These are phyloP conservation scores for Pythium brassicae DNA, from an alignment of 352 stramenopile genomes.

Conservation along the genomic window DNA sequence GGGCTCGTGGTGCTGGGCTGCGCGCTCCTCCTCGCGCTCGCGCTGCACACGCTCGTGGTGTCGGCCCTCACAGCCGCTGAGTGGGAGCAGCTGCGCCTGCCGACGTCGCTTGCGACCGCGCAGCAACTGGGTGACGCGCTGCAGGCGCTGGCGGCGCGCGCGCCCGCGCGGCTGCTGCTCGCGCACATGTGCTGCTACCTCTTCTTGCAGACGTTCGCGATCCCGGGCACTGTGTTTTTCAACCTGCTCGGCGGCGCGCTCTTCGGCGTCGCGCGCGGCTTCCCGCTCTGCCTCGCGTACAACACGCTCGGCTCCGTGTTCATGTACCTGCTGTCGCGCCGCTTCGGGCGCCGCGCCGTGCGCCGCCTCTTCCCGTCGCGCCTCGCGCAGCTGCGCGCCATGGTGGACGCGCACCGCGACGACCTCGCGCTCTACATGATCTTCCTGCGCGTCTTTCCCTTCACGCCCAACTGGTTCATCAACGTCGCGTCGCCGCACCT, in stretches of 20 bases:
- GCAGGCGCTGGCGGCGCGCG: conserved; percentile 42
- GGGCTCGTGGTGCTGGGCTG: conserved; percentile 34
- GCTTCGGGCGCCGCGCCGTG: conserved; percentile 52
- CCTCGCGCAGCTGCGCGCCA: conserved; percentile 39
- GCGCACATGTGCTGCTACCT: conserved; percentile 73
- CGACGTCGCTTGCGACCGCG: conserved; percentile 52
- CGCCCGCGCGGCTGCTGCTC: conserved; percentile 37
- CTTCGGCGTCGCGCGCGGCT: conserved; percentile 63
- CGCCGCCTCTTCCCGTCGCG: conserved; percentile 46
- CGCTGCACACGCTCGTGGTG: conserved; percentile 55
- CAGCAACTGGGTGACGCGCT: conserved; percentile 65
- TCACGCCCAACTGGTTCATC: conserved; percentile 86
- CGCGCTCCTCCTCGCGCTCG: conserved; percentile 27
- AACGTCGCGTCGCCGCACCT: conserved; percentile 79
- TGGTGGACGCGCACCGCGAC: conserved; percentile 64
- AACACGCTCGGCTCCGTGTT: conserved; percentile 75
- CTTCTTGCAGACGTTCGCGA: conserved; percentile 78
- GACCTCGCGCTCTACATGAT: conserved; percentile 82
- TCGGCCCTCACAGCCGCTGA: conserved; percentile 46
- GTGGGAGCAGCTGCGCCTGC: conserved; percentile 47
- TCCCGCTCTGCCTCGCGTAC: conserved; percentile 74
- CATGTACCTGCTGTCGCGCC: conserved; percentile 68
- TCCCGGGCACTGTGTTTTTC: conserved; percentile 78
- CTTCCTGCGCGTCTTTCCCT: conserved; percentile 78
- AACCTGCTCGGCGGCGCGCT: conserved; percentile 72